Conservation (phyloP, 352 stramenopile species). For the Blastocystis sp. region DNA sequence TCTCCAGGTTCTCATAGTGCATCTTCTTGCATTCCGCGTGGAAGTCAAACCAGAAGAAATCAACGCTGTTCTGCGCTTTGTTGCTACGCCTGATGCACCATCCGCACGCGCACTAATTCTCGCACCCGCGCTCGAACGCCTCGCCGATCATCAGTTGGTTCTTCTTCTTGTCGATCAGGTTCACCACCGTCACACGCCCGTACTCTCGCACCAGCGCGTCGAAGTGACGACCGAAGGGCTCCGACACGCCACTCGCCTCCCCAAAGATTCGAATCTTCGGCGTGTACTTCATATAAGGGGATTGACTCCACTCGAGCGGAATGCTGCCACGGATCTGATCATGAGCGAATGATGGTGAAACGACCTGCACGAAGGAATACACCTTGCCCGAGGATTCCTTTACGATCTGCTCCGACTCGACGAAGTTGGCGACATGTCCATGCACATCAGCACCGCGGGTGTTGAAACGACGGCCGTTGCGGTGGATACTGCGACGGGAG, state of each 20-base stretch:
- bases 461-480: conserved; percentile 86
- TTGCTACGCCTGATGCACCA: neutral
- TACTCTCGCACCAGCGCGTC: conserved; percentile 71
- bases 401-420: conserved; percentile 89
- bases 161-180: conserved; percentile 88
- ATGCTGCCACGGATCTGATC: conserved; percentile 88
- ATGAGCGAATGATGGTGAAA: neutral
- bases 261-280: conserved; percentile 81
- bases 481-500: conserved; percentile 78
- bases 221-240: conserved; percentile 73
- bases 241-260: conserved; percentile 73
- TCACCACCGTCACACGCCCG: conserved; percentile 83
- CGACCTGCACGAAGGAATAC: conserved; percentile 76
- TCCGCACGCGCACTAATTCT: conserved; percentile 6
- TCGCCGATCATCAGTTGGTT: conserved; percentile 86
- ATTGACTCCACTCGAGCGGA: conserved; percentile 86
- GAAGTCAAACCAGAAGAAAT: conserved; percentile 94
- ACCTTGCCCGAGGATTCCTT: conserved; percentile 76
- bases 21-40: conserved; percentile 90
- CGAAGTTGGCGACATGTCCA: conserved; percentile 88
- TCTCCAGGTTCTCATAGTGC: conserved; percentile 85
- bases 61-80: neutral
- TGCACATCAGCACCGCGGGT: conserved; percentile 85
- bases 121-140: conserved; percentile 78
- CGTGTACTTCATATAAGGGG: conserved; percentile 86